Evolutionary conservation across 2,329 filamentous ascomycete species (phyloP).

Genomic region (Colletotrichum viniferum): DNA sequence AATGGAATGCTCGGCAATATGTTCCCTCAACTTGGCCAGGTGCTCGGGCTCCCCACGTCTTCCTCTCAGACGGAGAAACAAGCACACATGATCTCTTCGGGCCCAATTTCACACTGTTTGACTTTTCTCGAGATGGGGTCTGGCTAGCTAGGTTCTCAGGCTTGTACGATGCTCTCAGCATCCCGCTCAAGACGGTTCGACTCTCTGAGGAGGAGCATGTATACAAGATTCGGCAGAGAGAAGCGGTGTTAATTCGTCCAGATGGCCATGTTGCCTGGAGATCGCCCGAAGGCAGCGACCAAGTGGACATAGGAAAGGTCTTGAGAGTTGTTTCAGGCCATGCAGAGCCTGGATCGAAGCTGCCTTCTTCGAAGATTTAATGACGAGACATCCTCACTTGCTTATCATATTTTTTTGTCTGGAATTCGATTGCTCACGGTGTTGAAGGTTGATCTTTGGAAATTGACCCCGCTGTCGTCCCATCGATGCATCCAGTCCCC

Average conservation of each 20-base stretch:
- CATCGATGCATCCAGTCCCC: background rate
- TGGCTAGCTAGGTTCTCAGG: background rate
- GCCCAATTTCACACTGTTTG: background rate
- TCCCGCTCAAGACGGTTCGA: background rate
- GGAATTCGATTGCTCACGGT: rapidly evolving
- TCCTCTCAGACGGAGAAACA: background rate
- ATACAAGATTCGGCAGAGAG: background rate
- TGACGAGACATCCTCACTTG: background rate
- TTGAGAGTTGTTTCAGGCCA: background rate
- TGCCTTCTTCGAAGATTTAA: background rate
- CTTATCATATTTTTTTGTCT: background rate
- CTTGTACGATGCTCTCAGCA: background rate
- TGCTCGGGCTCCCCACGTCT: background rate
- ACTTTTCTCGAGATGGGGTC: background rate
- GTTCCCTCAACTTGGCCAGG: background rate
- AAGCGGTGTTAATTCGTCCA: background rate
- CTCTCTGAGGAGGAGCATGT: background rate
- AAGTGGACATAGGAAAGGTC: background rate
- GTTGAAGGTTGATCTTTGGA: background rate
- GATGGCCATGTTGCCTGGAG: background rate
- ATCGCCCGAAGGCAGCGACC: background rate
- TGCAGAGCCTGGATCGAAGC: background rate
- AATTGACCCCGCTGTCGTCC: background rate
- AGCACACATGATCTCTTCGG: background rate
- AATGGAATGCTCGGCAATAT: background rate